Conservation (phyloP, 2,329 filamentous ascomycete species). For the Cordyceps militaris region DNA sequence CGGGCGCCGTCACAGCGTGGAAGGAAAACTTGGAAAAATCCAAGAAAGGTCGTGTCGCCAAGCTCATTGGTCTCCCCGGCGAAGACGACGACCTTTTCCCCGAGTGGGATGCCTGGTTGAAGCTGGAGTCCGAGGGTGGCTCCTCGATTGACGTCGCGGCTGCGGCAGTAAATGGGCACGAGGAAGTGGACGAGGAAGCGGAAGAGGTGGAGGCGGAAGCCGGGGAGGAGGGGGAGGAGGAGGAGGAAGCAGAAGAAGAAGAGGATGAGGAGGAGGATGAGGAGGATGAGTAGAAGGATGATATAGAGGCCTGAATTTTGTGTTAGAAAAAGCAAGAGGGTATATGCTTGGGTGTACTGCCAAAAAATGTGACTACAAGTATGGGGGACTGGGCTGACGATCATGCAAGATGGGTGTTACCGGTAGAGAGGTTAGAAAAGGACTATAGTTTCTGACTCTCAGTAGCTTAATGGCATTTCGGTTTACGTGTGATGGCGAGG, state of each 20-base stretch:
- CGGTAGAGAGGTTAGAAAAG: constrained; percentile 7
- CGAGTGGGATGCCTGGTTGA: constrained; percentile 88
- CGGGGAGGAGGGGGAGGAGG: constrained; percentile 20
- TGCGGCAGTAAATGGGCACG: constrained; percentile 13
- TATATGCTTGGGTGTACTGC: constrained; percentile 4
- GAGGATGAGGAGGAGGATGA: constrained; percentile 20
- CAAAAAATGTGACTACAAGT: constrained; percentile 2
- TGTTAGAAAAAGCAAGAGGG: constrained; percentile 1
- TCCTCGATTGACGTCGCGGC: constrained; percentile 18
- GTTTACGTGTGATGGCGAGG: background rate
- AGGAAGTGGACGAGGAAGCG: constrained; percentile 17
- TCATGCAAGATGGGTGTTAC: constrained; percentile 4
- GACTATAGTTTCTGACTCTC: constrained; percentile 5
- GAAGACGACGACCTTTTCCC: constrained; percentile 87
- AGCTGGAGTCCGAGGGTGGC: constrained; percentile 67
- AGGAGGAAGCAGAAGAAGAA: constrained; percentile 11
- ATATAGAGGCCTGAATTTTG: constrained; percentile 5
- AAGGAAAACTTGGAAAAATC: constrained; percentile 75
- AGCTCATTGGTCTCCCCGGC: constrained; percentile 74
- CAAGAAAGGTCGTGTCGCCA: constrained; percentile 78
- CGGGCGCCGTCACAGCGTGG: constrained; percentile 66
- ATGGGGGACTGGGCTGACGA: background rate
- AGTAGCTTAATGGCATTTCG: constrained; percentile 11
- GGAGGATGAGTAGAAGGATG: constrained; percentile 18
- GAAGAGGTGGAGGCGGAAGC: constrained; percentile 19